These are phyloP conservation scores for Yarrowia keelungensis DNA, from an alignment of 805 yeast species.

Conservation along the genomic window DNA sequence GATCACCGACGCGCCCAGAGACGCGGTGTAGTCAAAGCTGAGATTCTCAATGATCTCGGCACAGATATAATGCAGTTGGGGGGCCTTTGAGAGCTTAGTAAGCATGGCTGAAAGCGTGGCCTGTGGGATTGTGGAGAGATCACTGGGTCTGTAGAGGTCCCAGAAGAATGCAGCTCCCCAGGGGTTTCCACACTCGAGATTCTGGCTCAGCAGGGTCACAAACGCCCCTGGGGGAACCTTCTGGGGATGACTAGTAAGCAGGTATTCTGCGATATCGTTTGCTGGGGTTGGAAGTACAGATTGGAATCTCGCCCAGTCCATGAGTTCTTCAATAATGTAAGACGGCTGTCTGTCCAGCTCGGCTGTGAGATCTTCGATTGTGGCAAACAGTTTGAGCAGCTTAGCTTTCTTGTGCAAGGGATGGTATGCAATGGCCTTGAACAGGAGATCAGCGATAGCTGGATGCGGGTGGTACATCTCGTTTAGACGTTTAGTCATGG, in stretches of 20 bases:
- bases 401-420: slow-evolving; percentile 10
- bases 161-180: slow-evolving; percentile 27
- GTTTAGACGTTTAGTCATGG: not conserved
- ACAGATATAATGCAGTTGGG: slow-evolving; percentile 23
- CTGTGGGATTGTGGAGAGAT: not conserved
- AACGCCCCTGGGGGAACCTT: not conserved
- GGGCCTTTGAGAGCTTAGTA: not conserved
- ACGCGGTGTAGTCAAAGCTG: slow-evolving; percentile 4
- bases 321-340: not conserved
- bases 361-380: slow-evolving; percentile 1
- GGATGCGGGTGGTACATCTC: not conserved
- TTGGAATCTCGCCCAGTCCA: slow-evolving; percentile 23
- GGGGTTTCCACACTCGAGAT: slow-evolving; percentile 23
- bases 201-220: not conserved
- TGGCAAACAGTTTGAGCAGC: not conserved
- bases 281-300: not conserved
- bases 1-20: slow-evolving; percentile 14
- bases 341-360: not conserved
- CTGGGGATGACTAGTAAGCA: not conserved
- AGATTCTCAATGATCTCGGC: not conserved
- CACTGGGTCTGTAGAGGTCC: not conserved
- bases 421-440: slow-evolving; percentile 26
- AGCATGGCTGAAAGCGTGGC: not conserved
- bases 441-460: slow-evolving; percentile 1
- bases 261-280: not conserved